Percentiles rank a stretch among this genome's conserved stretches.
These are phyloP conservation scores for Sparassis latifolia DNA, from an alignment of 1,284 basidiomycete genomes.

Conservation along the genomic window DNA sequence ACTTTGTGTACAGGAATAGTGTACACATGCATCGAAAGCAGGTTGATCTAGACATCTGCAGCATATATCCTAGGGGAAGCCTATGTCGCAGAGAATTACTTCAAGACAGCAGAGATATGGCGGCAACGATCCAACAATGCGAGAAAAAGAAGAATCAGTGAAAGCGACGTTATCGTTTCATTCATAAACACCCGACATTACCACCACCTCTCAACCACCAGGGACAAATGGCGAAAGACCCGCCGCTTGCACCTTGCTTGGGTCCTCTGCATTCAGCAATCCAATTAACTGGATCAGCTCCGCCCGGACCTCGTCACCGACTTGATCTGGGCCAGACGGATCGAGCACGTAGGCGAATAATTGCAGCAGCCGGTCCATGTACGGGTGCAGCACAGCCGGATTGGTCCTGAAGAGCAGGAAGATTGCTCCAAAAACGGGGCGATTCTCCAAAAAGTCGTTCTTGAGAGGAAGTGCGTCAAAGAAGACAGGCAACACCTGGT, in stretches of 20 bases:
- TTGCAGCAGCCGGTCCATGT: slow-evolving; percentile 78
- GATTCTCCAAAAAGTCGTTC: slow-evolving; percentile 87
- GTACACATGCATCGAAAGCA: too few species aligned
- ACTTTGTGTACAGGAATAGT: too few species aligned
- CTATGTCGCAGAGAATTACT: too few species aligned
- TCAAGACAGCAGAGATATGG: too few species aligned
- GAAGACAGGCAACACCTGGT: slow-evolving; percentile 85
- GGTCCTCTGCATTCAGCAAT: slow-evolving; percentile 68
- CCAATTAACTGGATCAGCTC: slow-evolving; percentile 75
- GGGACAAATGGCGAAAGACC: slow-evolving; percentile 55
- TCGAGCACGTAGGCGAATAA: slow-evolving; percentile 86
- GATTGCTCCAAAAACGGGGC: slow-evolving; percentile 84
- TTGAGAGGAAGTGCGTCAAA: slow-evolving; percentile 81
- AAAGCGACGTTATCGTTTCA: too few species aligned
- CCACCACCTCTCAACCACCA: slow-evolving; percentile 3
- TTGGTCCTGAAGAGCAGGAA: slow-evolving; percentile 83
- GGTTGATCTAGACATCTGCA: too few species aligned
- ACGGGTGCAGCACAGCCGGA: slow-evolving; percentile 64
- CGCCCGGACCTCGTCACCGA: slow-evolving; percentile 70
- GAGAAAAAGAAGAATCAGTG: too few species aligned
- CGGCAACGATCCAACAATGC: too few species aligned
- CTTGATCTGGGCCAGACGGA: slow-evolving; percentile 64
- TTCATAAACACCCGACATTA: too few species aligned
- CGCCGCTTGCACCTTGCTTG: slow-evolving; percentile 70
- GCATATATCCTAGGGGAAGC: too few species aligned